Evolutionary conservation across 768 basidiomycete species (phyloP).

Genomic region (Lentinus tigrinus): DNA sequence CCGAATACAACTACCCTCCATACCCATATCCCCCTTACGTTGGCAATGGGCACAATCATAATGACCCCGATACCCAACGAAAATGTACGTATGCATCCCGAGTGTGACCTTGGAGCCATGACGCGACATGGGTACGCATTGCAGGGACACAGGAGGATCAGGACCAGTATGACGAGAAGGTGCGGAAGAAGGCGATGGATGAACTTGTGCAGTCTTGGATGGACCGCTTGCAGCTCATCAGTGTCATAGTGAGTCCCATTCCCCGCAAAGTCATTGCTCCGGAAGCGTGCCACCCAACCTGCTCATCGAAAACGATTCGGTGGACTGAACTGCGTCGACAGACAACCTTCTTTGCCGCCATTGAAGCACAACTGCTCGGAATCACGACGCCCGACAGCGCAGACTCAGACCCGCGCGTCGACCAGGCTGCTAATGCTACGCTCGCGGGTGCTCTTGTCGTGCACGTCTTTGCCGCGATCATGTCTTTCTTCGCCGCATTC

Average conservation of each 20-base stretch:
- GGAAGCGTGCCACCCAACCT: too few relatives aligned
- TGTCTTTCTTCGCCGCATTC: constrained; percentile 55
- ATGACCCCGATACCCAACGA: neutral
- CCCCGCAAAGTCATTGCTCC: neutral
- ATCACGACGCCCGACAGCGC: constrained; percentile 35
- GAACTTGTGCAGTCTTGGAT: constrained; percentile 61
- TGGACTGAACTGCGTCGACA: constrained; percentile 20
- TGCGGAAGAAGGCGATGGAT: constrained; percentile 43
- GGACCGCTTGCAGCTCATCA: constrained; percentile 60
- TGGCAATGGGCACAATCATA: neutral
- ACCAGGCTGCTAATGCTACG: constrained; percentile 38
- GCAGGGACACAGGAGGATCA: constrained; percentile 50
- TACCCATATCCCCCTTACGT: neutral
- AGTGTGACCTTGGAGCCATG: neutral
- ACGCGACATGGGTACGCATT: neutral
- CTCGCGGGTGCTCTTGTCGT: constrained; percentile 53
- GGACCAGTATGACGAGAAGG: constrained; percentile 45
- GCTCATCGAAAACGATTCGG: too few relatives aligned
- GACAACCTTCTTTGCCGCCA: constrained; percentile 64
- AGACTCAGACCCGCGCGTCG: neutral
- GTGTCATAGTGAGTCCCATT: constrained; percentile 47
- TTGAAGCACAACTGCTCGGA: constrained; percentile 52
- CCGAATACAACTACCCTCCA: neutral
- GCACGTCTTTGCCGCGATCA: constrained; percentile 48
- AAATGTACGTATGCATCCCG: neutral